phyloP scores from a whole-genome alignment of 805 yeast genomes.

The Myxozyma mucilagina region DNA sequence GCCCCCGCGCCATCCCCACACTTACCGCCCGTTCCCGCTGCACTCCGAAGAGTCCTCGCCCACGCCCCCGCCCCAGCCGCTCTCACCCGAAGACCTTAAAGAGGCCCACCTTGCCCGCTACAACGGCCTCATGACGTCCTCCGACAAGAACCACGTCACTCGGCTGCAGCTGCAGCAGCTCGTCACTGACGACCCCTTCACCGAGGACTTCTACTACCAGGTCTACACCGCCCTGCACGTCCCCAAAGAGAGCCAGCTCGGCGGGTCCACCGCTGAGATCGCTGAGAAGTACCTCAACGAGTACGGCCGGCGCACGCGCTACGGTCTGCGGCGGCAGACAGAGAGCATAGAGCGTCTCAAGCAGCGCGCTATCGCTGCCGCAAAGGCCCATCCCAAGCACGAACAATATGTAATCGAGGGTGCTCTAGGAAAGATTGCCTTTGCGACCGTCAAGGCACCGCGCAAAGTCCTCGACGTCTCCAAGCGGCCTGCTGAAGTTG shows the following conservation, averaged over 20 bases:
- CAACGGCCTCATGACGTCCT: conserved; percentile 94
- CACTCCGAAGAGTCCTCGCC: background rate
- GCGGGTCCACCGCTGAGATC: conserved; percentile 20
- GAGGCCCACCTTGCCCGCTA: conserved; percentile 57
- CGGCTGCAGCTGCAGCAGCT: conserved; percentile 92
- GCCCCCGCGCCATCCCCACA: too few relatives aligned
- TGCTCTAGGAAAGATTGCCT: conserved; percentile 82
- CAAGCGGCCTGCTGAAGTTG: background rate
- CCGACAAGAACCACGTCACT: conserved; percentile 93
- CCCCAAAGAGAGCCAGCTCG: conserved; percentile 15
- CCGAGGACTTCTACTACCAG: conserved; percentile 94
- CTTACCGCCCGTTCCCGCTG: background rate
- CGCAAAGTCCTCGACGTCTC: conserved; percentile 71
- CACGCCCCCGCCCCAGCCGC: background rate
- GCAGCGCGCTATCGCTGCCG: conserved; percentile 93
- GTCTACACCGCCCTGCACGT: conserved; percentile 76
- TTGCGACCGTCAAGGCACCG: conserved; percentile 79
- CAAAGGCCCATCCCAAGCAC: conserved; percentile 71
- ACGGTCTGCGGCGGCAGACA: conserved; percentile 38
- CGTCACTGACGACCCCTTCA: conserved; percentile 95
- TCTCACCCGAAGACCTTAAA: conserved; percentile 37
- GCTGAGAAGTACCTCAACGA: conserved; percentile 31
- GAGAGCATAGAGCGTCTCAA: conserved; percentile 92
- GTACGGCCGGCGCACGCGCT: conserved; percentile 27
- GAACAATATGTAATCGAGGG: conserved; percentile 72